Conservation (phyloP, 306 rosid genomes). For the Trifolium pratense region DNA sequence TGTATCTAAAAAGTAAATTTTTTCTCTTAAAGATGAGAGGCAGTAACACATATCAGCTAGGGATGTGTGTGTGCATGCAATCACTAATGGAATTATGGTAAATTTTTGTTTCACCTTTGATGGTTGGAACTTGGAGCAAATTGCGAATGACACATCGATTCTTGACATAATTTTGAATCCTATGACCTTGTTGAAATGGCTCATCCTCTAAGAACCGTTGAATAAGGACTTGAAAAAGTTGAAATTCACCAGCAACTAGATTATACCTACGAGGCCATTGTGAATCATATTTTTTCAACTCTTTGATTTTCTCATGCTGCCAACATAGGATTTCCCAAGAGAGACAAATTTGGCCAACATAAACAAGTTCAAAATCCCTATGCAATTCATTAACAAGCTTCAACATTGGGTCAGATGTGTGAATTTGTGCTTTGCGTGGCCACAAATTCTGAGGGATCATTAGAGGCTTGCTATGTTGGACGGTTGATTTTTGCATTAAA, state of each 20-base stretch:
- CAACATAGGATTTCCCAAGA: constrained; percentile 95
- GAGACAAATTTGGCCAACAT: constrained; percentile 91
- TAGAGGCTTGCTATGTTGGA: constrained; percentile 50
- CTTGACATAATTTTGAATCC: constrained; percentile 71
- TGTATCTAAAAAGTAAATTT: no score
- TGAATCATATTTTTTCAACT: constrained; percentile 54
- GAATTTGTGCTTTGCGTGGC: constrained; percentile 56
- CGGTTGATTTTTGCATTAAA: constrained; percentile 47
- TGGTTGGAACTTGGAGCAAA: constrained; percentile 78
- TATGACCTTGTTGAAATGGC: constrained; percentile 70
- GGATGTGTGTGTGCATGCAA: not conserved
- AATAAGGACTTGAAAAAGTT: constrained; percentile 75
- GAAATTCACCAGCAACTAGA: constrained; percentile 73
- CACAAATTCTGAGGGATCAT: constrained; percentile 54
- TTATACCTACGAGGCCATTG: constrained; percentile 51
- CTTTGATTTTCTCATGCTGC: constrained; percentile 77
- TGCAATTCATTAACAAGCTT: constrained; percentile 65
- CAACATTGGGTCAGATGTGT: constrained; percentile 48
- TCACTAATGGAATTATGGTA: not conserved
- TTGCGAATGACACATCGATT: constrained; percentile 66
- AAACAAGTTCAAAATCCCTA: constrained; percentile 80
- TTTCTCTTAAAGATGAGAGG: no score
- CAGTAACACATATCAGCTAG: no score
- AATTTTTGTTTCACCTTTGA: constrained; percentile 67
- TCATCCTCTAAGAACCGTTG: constrained; percentile 80